phyloP scores from a whole-genome alignment of 2,329 filamentous ascomycete species.

The Lachnellula cervina region DNA sequence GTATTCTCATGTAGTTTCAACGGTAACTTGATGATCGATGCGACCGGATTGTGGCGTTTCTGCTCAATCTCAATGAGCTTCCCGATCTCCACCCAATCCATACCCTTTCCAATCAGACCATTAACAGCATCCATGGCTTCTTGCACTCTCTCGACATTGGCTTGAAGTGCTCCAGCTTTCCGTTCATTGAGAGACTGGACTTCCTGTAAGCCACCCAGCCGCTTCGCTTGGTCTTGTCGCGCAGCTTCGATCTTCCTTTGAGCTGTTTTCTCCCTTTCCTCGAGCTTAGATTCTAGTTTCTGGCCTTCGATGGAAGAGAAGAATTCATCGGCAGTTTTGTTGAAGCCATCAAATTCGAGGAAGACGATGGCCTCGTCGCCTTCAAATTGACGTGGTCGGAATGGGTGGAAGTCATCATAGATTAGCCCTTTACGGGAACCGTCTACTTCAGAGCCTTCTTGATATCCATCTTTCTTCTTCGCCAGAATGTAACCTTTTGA shows the following conservation, averaged over 20 bases:
- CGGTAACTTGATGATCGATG: constrained; percentile 78
- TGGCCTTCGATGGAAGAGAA: constrained; percentile 96
- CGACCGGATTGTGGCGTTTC: constrained; percentile 74
- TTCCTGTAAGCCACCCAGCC: constrained; percentile 77
- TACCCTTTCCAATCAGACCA: constrained; percentile 83
- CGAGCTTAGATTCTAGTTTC: constrained; percentile 76
- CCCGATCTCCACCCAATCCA: constrained; percentile 95
- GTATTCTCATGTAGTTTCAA: constrained; percentile 87
- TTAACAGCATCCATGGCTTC: constrained; percentile 92
- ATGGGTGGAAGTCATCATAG: constrained; percentile 95
- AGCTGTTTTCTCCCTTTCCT: constrained; percentile 76
- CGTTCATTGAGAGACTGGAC: constrained; percentile 77
- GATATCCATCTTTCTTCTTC: constrained; percentile 44
- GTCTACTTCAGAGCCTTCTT: constrained; percentile 35
- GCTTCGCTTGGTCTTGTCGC: constrained; percentile 74
- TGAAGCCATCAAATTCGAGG: constrained; percentile 78
- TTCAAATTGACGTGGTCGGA: constrained; percentile 75
- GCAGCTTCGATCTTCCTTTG: constrained; percentile 83
- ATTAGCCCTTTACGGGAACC: constrained; percentile 46
- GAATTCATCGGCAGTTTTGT: constrained; percentile 92
- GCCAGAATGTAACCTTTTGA: constrained; percentile 87
- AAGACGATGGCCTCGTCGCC: constrained; percentile 61
- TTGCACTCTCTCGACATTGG: constrained; percentile 84
- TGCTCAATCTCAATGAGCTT: constrained; percentile 86
- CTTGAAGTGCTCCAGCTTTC: constrained; percentile 86